phyloP scores from a whole-genome alignment of 768 basidiomycete species.

The Albatrellus ellisii region DNA sequence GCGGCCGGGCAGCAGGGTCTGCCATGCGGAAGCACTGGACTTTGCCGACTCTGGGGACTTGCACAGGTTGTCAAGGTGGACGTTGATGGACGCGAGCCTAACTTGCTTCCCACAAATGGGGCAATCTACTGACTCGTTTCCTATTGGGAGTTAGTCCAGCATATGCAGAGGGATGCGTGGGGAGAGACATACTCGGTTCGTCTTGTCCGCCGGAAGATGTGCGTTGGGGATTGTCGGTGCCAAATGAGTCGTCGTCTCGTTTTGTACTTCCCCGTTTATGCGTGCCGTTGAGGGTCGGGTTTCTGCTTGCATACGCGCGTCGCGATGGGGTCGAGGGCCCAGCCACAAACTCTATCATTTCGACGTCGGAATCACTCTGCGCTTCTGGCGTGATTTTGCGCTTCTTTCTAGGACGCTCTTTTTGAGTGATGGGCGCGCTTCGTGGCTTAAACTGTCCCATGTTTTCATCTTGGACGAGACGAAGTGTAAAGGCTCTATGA shows the following conservation, averaged over 20 bases:
- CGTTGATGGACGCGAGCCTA: slow-evolving; percentile 18
- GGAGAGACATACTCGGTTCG: too few species aligned
- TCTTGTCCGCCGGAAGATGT: neutral
- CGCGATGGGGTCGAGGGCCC: neutral
- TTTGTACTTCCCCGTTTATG: neutral
- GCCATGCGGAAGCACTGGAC: too few species aligned
- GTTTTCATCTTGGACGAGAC: neutral
- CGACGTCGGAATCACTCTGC: neutral
- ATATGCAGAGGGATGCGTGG: too few species aligned
- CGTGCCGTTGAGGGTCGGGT: neutral
- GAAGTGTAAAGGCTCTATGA: slow-evolving; percentile 9
- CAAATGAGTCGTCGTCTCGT: neutral
- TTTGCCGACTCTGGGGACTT: slow-evolving; percentile 2
- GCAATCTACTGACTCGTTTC: neutral
- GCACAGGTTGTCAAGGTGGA: slow-evolving; percentile 24
- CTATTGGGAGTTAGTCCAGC: too few species aligned
- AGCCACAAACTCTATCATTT: neutral
- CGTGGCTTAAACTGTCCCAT: too few species aligned
- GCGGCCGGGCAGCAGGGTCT: too few species aligned
- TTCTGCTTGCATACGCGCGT: neutral
- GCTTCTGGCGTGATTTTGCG: slow-evolving; percentile 10
- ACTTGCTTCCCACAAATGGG: slow-evolving; percentile 9
- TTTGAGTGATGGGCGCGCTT: neutral
- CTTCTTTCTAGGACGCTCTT: slow-evolving; percentile 7
- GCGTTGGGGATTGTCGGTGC: neutral